Evolutionary conservation across 352 stramenopile genomes (phyloP), one percentile per base, ranked within the genome.

Genomic region (Thalassiosira ordinaria): DNA sequence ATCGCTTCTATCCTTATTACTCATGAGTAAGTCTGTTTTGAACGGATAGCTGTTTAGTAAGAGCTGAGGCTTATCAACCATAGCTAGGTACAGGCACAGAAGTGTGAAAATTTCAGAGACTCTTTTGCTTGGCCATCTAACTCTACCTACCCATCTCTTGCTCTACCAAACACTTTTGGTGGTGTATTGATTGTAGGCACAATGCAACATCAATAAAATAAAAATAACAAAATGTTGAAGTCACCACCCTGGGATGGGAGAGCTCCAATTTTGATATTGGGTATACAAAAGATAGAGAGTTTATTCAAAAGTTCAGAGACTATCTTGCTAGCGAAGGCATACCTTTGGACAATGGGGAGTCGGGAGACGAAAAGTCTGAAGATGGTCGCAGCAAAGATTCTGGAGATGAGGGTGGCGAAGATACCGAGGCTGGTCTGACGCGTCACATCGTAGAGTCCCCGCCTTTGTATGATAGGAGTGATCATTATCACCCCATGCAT

Each of bases 211-310:
- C n/a, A n/a, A n/a, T n/a, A n/a, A n/a, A n/a, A n/a, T n/a, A n/a
- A n/a, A n/a, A n/a, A n/a, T n/a, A n/a, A n/a, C n/a, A n/a, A n/a
- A n/a, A n/a, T n/a, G n/a, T n/a, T n/a, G n/a, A n/a, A n/a, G n/a
- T n/a, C n/a, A n/a, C n/a, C n/a, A n/a, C n/a, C n/a, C n/a, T 39
- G 51, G 51, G 51, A 60, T 60, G 51, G 51, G 7, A 35, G 51
- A 18, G 51, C 51, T 60, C 39, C 26, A 39, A 39, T 39, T 24
- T 24, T 20, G 14, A 39, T 35, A 13, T 60, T 8, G 49, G 49
- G 39, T 60, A 60, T 39, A 24, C 35, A 18, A 60, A 39, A 24
- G 51, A 60, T 39, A 39, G 22, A 39, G 51, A 60, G 14, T 39
- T 60, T 4, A 22, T 60, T 5, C 7, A 1, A 6, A 60, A 24